Evolutionary conservation across 495 filamentous ascomycete species (phyloP), one percentile per base, ranked within the genome.

Genomic region (Aspergillus bridgeri): DNA sequence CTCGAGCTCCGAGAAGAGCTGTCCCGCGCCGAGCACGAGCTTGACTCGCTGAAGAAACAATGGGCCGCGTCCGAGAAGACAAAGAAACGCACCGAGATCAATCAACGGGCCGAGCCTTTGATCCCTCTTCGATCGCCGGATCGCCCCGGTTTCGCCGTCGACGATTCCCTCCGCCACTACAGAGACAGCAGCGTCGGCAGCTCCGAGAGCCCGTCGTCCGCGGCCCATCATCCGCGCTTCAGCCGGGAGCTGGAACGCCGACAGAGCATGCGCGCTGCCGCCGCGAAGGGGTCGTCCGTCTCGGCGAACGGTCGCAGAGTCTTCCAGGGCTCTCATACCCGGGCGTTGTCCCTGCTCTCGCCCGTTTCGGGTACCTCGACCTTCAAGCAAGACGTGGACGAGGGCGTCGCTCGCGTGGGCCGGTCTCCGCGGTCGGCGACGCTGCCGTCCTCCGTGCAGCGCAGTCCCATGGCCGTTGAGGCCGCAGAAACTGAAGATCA

Each of bases 1-100:
- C 75, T 98, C 44, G 94, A 98, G 75, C 78, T 98, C 27, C 87
- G 86, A 49, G 94, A 98, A 69, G 94, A 97, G 69, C 79, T 98
- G 13, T 69, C 75, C 7, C 86, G 85, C 53, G 92, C 94, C 9
- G 94, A 98, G 66, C 67, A 71, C 4, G 91, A 96, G 33, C 75
- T 98, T 56, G 72, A 76, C 29, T 83, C 76, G 56, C 75, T 98
- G 48, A 96, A 96, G 72, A 88, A 83, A 58, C 89, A 94, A 65
- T 89, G 90, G 90, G 81, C 88, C 3, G 69, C 77, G 22, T 86
- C 92, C 33, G 91, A 96, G 66, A 86, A 84, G 51, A 82, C 84
- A 42, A 91, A 83, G 76, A 93, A 94, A 74, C 80, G 84, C 43
- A 83, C 83, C 13, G 83, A 90, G 43, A 77, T 85, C 58, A 74